phyloP scores from a whole-genome alignment of 768 basidiomycete species.

The Boletus rubropictus region DNA sequence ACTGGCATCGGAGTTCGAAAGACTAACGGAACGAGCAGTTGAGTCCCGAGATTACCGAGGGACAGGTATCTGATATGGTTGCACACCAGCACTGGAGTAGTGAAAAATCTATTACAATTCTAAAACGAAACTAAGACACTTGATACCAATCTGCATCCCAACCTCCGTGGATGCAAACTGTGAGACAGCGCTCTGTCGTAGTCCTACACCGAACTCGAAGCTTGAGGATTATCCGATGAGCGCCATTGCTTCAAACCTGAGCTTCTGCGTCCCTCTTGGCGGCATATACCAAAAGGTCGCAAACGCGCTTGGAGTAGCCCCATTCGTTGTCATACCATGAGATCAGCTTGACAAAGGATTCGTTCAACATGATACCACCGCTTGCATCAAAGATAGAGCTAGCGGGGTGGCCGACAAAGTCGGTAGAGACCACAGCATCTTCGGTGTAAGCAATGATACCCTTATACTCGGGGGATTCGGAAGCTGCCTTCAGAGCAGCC shows the following conservation, averaged over 20 bases:
- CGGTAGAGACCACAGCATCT: slow-evolving; percentile 88
- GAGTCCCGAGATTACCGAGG: too few relatives aligned
- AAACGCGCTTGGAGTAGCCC: slow-evolving; percentile 91
- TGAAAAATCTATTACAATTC: slow-evolving; percentile 10
- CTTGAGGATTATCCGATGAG: background rate
- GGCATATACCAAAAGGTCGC: slow-evolving; percentile 79
- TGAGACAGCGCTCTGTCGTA: slow-evolving; percentile 1
- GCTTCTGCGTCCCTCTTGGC: slow-evolving; percentile 61
- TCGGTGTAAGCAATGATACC: slow-evolving; percentile 89
- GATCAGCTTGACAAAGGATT: slow-evolving; percentile 93
- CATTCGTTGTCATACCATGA: slow-evolving; percentile 95
- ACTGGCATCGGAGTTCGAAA: background rate
- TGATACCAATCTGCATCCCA: slow-evolving; percentile 13
- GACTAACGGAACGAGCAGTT: too few relatives aligned
- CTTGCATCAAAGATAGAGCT: slow-evolving; percentile 92
- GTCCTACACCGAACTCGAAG: slow-evolving; percentile 13
- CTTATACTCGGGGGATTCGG: slow-evolving; percentile 55
- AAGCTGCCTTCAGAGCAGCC: slow-evolving; percentile 70
- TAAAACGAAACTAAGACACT: background rate
- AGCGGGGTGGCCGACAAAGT: slow-evolving; percentile 73
- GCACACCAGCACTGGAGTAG: background rate
- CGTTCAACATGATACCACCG: slow-evolving; percentile 90
- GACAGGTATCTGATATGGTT: too few relatives aligned
- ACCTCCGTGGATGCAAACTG: background rate
- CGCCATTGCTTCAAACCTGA: slow-evolving; percentile 8